Percentiles rank a stretch among this genome's conserved stretches.
Conservation (phyloP, 768 basidiomycete genomes). For the Suillus placidus region DNA sequence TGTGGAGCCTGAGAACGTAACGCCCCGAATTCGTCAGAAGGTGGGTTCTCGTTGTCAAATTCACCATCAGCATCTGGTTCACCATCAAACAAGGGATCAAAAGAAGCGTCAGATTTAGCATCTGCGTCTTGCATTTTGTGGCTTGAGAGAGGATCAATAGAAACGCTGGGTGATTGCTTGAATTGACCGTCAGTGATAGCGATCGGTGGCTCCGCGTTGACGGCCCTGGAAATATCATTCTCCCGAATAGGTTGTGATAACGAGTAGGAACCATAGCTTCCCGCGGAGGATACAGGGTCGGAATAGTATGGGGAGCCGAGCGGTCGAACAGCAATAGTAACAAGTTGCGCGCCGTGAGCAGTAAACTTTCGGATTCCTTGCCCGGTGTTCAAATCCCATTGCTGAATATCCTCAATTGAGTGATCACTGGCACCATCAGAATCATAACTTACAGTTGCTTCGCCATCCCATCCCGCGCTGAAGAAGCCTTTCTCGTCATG, state of each 20-base stretch:
- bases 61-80: slow-evolving; percentile 69
- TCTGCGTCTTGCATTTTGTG: slow-evolving; percentile 48
- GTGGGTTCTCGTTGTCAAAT: slow-evolving; percentile 26
- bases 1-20: slow-evolving; percentile 20
- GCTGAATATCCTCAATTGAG: slow-evolving; percentile 48
- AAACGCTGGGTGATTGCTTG: slow-evolving; percentile 21
- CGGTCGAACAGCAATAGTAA: slow-evolving; percentile 79
- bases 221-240: slow-evolving; percentile 20
- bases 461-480: slow-evolving; percentile 95
- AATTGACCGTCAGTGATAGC: slow-evolving; percentile 17
- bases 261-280: slow-evolving; percentile 23
- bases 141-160: slow-evolving; percentile 30
- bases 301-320: slow-evolving; percentile 40
- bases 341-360: slow-evolving; percentile 83
- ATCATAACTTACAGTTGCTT: slow-evolving; percentile 66
- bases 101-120: slow-evolving; percentile 76
- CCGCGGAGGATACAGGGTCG: slow-evolving; percentile 30
- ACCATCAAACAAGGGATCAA: slow-evolving; percentile 90
- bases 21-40: slow-evolving; percentile 21
- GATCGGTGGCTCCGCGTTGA: slow-evolving; percentile 26
- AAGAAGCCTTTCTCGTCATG: slow-evolving; percentile 85
- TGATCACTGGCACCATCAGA: slow-evolving; percentile 5
- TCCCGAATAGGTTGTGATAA: slow-evolving; percentile 14
- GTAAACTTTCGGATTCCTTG: slow-evolving; percentile 74
- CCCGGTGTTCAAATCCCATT: slow-evolving; percentile 98